Evolutionary conservation across 2,329 filamentous ascomycete species (phyloP), one percentile per base, ranked within the genome.

Genomic region (Microcyclosporella mali): DNA sequence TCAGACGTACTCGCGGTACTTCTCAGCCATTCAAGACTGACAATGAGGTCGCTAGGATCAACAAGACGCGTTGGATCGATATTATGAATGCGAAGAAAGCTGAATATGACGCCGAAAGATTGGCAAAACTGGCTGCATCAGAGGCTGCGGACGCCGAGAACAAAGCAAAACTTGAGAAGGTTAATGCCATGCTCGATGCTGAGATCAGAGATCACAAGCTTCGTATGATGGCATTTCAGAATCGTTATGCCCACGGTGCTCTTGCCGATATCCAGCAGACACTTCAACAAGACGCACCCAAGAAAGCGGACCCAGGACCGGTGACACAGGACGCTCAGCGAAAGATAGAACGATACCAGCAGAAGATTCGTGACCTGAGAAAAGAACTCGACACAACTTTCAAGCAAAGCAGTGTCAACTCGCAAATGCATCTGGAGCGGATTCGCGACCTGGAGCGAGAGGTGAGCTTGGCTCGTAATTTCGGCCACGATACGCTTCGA

Each of bases 121-220:
- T 37, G 10, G 37, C 43, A 30, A 43, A 50, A 14, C 4, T 6
- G n/a, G 35, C 16, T 16, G 37, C 25, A 4, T 19, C 31, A 27
- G 47, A 46, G 12, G 39, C 51, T n/a, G 46, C 40, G 1, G 45
- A 50, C 32, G 48, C 43, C 16, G 46, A 47, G 19, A 45, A 48
- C 37, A 49, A 44, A 12, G 44, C 46, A 4, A 51, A 45, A 34
- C 47, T 58, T 14, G 45, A 45, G 19, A 57, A 57, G 38, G 53
- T 50, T 12, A 56, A 61, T 25, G 50, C 45, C 18, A 38, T 53
- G 37, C 46, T 56, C 17, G 42, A 56, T 28, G 45, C 46, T 17
- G 56, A 62, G 41, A 51, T 61, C 19, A 45, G 53, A 30, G 51
- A 57, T 30, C 58, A 61, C 43, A 60, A 58, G 43, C 41, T 44